Percentiles rank a stretch among this genome's conserved stretches.
Conservation (phyloP, 176 grass and related monocot genomes). For the Poa annua region DNA sequence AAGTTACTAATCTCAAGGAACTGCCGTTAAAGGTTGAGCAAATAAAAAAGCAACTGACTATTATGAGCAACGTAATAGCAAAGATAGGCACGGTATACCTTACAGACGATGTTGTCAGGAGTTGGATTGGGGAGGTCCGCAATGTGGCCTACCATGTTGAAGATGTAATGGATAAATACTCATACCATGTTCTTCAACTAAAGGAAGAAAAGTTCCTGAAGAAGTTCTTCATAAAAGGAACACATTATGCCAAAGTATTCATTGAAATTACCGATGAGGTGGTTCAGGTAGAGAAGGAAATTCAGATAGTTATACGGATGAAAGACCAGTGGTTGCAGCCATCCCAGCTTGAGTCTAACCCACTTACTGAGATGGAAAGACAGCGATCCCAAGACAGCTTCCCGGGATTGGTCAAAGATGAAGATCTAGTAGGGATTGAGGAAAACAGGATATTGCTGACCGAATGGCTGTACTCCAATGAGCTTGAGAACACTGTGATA, state of each 20-base stretch:
- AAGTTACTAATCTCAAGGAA: conserved; percentile 29
- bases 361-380: conserved; percentile 28
- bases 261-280: conserved; percentile 37
- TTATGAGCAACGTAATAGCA: conserved; percentile 15
- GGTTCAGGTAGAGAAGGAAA: conserved; percentile 25
- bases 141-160: conserved; percentile 51
- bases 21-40: conserved; percentile 16
- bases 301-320: conserved; percentile 34
- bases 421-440: conserved; percentile 45
- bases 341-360: conserved; percentile 34
- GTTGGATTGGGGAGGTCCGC: conserved; percentile 45
- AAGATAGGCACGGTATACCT: conserved; percentile 45
- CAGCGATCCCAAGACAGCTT: conserved; percentile 40
- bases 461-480: conserved; percentile 36
- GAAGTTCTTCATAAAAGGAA: conserved; percentile 42
- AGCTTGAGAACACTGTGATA: conserved; percentile 35
- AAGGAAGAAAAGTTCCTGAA: conserved; percentile 43
- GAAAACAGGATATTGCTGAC: conserved; percentile 32
- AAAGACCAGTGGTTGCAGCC: conserved; percentile 45
- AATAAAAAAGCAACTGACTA: conserved; percentile 17
- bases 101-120: conserved; percentile 19
- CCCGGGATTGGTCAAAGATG: conserved; percentile 51
- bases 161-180: conserved; percentile 49
- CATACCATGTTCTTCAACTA: conserved; percentile 37
- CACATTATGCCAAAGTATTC: conserved; percentile 44